Percentiles rank a stretch among this genome's conserved stretches.
Conservation (phyloP, 257 asterid genomes). For the Prunella vulgaris region DNA sequence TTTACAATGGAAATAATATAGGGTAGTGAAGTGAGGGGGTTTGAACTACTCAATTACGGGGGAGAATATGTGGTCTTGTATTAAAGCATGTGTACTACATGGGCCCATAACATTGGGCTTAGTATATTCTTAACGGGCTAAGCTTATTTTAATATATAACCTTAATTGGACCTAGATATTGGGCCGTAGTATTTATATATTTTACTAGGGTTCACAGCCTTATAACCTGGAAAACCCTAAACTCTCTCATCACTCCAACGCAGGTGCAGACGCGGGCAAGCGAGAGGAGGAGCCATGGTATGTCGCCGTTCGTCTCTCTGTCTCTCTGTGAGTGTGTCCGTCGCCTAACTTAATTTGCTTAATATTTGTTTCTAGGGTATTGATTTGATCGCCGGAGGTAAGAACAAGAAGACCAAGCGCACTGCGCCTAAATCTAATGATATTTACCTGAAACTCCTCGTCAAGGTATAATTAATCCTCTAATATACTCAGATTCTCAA, state of each 20-base stretch:
- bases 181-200: background rate
- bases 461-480: conserved; percentile 42
- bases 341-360: background rate
- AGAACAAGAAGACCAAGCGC: conserved; percentile 84
- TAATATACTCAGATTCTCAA: background rate
- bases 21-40: too few relatives aligned
- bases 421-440: conserved; percentile 77
- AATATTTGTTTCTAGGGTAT: conserved; percentile 61
- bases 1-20: too few relatives aligned
- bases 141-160: background rate
- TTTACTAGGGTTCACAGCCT: conserved; percentile 4
- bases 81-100: background rate
- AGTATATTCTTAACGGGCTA: background rate
- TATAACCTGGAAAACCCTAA: conserved; percentile 34
- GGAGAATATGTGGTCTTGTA: too few relatives aligned
- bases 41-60: too few relatives aligned
- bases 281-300: conserved; percentile 30
- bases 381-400: conserved; percentile 92
- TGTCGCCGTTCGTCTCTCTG: background rate
- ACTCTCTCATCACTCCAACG: background rate
- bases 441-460: conserved; percentile 73
- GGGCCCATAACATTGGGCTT: background rate
- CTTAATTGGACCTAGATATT: background rate
- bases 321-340: background rate
- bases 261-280: conserved; percentile 21